phyloP scores from a whole-genome alignment of 495 filamentous ascomycete species.

The Annulohypoxylon stygium region DNA sequence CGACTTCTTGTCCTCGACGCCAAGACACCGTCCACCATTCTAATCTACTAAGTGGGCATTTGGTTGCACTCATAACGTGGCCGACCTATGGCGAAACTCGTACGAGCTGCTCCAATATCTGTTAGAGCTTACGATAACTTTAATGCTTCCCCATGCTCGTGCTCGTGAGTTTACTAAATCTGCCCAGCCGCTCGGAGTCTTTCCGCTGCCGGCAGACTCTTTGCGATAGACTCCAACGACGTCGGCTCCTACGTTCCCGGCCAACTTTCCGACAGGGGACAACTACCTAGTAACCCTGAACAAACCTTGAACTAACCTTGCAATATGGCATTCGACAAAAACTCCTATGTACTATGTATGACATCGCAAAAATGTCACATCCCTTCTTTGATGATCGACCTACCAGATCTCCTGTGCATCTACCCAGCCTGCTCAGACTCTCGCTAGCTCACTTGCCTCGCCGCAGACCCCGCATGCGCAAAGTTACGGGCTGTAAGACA shows the following conservation, averaged over 20 bases:
- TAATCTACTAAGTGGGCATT: conserved; percentile 32
- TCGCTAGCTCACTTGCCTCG: conserved; percentile 36
- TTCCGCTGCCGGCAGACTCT: conserved; percentile 30
- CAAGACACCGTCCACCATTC: conserved; percentile 24
- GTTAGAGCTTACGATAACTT: conserved; percentile 15
- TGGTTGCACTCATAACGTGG: conserved; percentile 32
- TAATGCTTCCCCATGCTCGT: conserved; percentile 29
- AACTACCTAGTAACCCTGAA: not conserved
- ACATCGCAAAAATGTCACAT: conserved; percentile 20
- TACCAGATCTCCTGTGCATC: conserved; percentile 42
- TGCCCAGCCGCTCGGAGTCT: conserved; percentile 37
- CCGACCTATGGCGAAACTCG: conserved; percentile 28
- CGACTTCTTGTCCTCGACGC: conserved; percentile 23
- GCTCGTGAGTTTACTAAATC: conserved; percentile 34
- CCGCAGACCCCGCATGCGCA: conserved; percentile 38
- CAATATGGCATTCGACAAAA: conserved; percentile 6
- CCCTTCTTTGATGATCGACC: conserved; percentile 34
- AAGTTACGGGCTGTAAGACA: conserved; percentile 11
- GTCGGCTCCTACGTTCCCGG: not conserved
- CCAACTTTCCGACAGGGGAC: not conserved
- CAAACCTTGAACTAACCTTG: not conserved
- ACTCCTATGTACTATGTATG: not conserved
- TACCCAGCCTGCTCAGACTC: conserved; percentile 29
- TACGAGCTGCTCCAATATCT: conserved; percentile 23
- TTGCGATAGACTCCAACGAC: conserved; percentile 18